Percentiles rank a stretch among this genome's conserved stretches.
Evolutionary conservation across 1,139 yeast genomes (phyloP).

Genomic region (Hyphopichia khmerensis): DNA sequence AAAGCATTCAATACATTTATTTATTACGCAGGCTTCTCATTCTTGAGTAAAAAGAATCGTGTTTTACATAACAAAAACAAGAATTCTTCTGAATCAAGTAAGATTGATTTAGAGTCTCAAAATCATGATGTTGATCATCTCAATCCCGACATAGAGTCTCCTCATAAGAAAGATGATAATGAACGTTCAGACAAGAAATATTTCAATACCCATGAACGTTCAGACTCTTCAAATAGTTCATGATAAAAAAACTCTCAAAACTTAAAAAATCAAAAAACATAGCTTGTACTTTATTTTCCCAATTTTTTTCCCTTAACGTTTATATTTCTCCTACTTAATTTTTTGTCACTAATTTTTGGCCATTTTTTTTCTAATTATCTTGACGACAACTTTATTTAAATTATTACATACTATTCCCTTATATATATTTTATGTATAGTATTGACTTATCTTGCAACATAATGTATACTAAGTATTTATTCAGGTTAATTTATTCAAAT

Average conservation of each 20-base stretch:
- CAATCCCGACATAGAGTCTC: neutral
- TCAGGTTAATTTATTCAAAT: neutral
- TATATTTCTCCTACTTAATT: too few relatives aligned
- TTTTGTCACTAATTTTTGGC: too few relatives aligned
- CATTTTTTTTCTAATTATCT: too few relatives aligned
- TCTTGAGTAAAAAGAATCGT: slow-evolving; percentile 31
- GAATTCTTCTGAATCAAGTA: slow-evolving; percentile 11
- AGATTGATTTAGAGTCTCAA: slow-evolving; percentile 22
- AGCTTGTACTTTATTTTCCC: neutral
- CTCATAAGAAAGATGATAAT: neutral
- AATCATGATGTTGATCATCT: slow-evolving; percentile 12
- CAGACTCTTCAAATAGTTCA: slow-evolving; percentile 4
- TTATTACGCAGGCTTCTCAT: slow-evolving; percentile 49
- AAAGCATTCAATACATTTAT: slow-evolving; percentile 47
- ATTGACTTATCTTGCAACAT: too few relatives aligned
- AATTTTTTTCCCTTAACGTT: neutral
- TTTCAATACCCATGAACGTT: slow-evolving; percentile 3
- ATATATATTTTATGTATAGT: neutral
- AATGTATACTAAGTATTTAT: too few relatives aligned
- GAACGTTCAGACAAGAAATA: neutral
- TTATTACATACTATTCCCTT: neutral
- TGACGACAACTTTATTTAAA: neutral
- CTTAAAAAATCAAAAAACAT: neutral
- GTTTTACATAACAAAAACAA: neutral
- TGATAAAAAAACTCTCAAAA: neutral